A percentile compares a stretch with the other conserved stretches of the same genome.
phyloP scores from a whole-genome alignment of 2,329 filamentous ascomycete species.

The Amylocarpus encephaloides region DNA sequence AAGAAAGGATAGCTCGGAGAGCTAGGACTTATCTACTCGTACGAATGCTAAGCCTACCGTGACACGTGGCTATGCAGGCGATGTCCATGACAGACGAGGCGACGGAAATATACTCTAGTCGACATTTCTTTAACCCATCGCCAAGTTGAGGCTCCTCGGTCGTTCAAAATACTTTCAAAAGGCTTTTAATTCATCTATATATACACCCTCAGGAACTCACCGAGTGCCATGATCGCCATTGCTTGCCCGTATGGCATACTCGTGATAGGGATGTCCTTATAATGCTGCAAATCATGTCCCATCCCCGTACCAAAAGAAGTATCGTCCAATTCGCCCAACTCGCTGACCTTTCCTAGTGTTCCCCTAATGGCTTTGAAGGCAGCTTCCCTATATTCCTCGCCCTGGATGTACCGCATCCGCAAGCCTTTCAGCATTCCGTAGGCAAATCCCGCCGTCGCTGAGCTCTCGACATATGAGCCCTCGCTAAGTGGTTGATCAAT shows the following conservation, averaged over 20 bases:
- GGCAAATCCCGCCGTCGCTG: slow-evolving; percentile 73
- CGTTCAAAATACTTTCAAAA: no score
- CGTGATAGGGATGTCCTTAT: slow-evolving; percentile 68
- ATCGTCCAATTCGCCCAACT: slow-evolving; percentile 63
- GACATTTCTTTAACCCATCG: no score
- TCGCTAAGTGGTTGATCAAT: slow-evolving; percentile 59
- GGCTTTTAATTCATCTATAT: slow-evolving; percentile 22
- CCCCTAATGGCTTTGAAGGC: slow-evolving; percentile 62
- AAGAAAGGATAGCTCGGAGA: no score
- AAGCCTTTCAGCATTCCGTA: slow-evolving; percentile 72
- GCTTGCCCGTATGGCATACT: slow-evolving; percentile 82
- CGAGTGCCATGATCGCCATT: slow-evolving; percentile 77
- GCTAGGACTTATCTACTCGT: no score
- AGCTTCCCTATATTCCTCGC: slow-evolving; percentile 51
- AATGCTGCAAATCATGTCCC: slow-evolving; percentile 67
- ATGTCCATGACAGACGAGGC: no score
- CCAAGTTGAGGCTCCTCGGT: no score
- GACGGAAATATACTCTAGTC: no score
- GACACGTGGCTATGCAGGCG: no score
- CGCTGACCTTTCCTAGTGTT: slow-evolving; percentile 59
- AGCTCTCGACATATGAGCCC: slow-evolving; percentile 70
- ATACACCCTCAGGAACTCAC: slow-evolving; percentile 62
- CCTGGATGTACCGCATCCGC: slow-evolving; percentile 59
- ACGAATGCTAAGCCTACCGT: no score
- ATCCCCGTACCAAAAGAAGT: slow-evolving; percentile 76